Evolutionary conservation across 768 basidiomycete genomes (phyloP), one percentile per base, ranked within the genome.

Genomic region (Cystofilobasidium bisporidii): DNA sequence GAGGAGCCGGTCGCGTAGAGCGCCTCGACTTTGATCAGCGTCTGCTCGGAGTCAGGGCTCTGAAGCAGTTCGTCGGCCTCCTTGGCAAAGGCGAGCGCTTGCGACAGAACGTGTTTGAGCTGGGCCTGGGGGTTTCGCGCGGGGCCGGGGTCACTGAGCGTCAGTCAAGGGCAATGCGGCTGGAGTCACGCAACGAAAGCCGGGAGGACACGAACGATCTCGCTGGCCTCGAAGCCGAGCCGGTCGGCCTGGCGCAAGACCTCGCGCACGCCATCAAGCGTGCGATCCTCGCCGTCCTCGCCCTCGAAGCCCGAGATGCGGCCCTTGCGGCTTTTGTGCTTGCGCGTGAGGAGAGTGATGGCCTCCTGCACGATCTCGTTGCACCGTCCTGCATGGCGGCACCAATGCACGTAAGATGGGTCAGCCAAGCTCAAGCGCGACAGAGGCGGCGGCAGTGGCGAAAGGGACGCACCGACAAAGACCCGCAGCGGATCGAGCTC

Each of bases 151-250:
- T n/a, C n/a, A n/a, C n/a, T n/a, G n/a, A n/a, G n/a, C n/a, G n/a
- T n/a, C n/a, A n/a, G n/a, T n/a, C n/a, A n/a, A n/a, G n/a, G n/a
- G n/a, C n/a, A n/a, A n/a, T n/a, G n/a, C n/a, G n/a, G n/a, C n/a
- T n/a, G n/a, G n/a, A n/a, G n/a, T n/a, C n/a, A n/a, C n/a, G n/a
- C n/a, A 50, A 6, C 11, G n/a, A 50, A 8, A 28, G 4, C n/a
- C 11, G 11, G 9, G 48, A 24, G 26, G 48, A 50, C 48, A 73
- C n/a, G n/a, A 3, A 60, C 78, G 33, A 91, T 86, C 76, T 96
- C 92, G 6, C 83, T 82, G 56, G 85, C 83, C 69, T 94, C 90
- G 72, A 96, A 96, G 0, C 90, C 89, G 18, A 96, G 82, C 12
- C 77, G 80, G 64, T 88, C 84, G 8, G 88, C 89, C 73, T 92